These are phyloP conservation scores for Leccinum truebloodii DNA, from an alignment of 768 basidiomycete genomes.

Conservation along the genomic window DNA sequence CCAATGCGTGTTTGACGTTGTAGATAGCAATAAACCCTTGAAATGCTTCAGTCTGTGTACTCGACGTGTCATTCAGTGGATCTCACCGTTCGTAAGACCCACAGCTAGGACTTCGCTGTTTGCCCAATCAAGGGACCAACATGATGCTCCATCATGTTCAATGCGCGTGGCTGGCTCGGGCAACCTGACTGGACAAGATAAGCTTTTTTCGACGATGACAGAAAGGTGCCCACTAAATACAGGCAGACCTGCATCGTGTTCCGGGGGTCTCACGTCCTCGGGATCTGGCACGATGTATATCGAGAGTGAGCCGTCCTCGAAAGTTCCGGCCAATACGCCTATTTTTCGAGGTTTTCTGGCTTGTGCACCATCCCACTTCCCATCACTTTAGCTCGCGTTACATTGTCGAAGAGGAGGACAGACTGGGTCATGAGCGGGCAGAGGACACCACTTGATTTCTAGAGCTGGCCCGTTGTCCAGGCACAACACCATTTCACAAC, in stretches of 20 bases:
- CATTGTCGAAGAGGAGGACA: constrained; percentile 16
- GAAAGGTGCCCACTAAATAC: constrained; percentile 49
- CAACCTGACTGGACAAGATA: constrained; percentile 47
- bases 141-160: constrained; percentile 72
- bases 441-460: constrained; percentile 91
- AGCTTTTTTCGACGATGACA: background rate
- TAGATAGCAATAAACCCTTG: constrained; percentile 60
- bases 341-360: constrained; percentile 53
- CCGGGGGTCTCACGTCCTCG: constrained; percentile 39
- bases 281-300: constrained; percentile 84
- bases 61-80: background rate
- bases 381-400: constrained; percentile 1
- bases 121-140: constrained; percentile 87
- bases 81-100: constrained; percentile 79
- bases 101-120: constrained; percentile 81
- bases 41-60: constrained; percentile 3
- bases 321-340: constrained; percentile 81
- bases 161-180: constrained; percentile 69
- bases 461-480: constrained; percentile 77
- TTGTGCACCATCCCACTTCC: constrained; percentile 22
- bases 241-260: constrained; percentile 36
- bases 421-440: constrained; percentile 72
- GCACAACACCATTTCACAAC: constrained; percentile 85
- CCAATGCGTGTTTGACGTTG: constrained; percentile 48
- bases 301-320: constrained; percentile 83